A percentile compares a stretch with the other conserved stretches of the same genome.
Conservation (phyloP, 371 early-diverging fungal genomes). For the Mortierella sp. region DNA sequence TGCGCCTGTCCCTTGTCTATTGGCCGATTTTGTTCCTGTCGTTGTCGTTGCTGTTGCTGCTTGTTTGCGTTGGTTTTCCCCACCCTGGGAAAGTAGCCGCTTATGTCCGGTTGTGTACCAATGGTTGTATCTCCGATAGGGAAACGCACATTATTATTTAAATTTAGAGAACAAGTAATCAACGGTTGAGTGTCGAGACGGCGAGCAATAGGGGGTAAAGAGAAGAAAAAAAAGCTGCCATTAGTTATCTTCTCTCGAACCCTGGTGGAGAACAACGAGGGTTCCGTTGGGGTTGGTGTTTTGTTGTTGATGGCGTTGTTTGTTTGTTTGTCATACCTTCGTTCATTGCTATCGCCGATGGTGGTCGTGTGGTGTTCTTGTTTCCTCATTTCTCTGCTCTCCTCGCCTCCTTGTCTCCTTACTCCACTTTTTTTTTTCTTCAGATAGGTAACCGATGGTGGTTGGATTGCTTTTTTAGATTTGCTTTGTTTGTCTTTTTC, state of each 20-base stretch:
- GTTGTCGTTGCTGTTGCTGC: not conserved
- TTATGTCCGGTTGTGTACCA: not conserved
- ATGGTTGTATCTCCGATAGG: constrained; percentile 2
- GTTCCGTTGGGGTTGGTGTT: not conserved
- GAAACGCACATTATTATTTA: not conserved
- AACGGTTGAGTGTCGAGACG: not conserved
- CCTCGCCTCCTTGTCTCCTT: not conserved
- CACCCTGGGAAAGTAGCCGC: constrained; percentile 15
- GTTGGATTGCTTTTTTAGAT: not conserved
- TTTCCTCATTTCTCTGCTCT: too few relatives aligned
- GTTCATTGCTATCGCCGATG: too few relatives aligned
- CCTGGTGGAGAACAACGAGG: not conserved
- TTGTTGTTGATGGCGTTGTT: not conserved
- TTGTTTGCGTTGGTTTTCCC: not conserved
- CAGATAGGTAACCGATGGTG: not conserved
- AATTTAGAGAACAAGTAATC: not conserved
- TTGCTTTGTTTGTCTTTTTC: not conserved
- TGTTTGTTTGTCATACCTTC: not conserved
- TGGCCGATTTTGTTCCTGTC: not conserved
- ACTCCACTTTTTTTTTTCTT: not conserved
- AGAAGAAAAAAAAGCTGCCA: too few relatives aligned
- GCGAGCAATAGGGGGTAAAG: not conserved
- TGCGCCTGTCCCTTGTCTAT: not conserved
- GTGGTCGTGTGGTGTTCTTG: too few relatives aligned
- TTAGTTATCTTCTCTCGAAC: not conserved